phyloP scores from a whole-genome alignment of 768 basidiomycete species.

The Lentinus tigrinus region DNA sequence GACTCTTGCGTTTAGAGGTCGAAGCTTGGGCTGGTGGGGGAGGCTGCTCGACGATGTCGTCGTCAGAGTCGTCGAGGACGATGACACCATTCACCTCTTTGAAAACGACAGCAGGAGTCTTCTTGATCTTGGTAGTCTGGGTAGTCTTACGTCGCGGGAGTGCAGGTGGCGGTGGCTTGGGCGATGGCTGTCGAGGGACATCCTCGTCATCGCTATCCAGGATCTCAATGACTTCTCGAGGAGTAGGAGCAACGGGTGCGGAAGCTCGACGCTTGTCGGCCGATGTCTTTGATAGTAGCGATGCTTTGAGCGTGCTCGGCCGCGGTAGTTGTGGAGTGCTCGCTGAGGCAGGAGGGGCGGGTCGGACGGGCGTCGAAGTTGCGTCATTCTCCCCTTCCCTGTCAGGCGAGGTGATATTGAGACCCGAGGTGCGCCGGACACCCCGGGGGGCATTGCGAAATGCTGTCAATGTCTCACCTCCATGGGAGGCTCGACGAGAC shows the following conservation, averaged over 20 bases:
- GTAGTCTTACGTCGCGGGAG: background rate
- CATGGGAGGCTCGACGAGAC: too few species aligned
- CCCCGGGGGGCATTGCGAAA: too few species aligned
- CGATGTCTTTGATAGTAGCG: too few species aligned
- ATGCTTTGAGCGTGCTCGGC: too few species aligned
- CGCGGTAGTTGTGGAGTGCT: background rate
- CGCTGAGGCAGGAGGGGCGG: background rate
- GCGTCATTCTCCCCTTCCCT: too few species aligned
- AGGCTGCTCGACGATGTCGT: background rate
- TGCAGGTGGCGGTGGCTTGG: background rate
- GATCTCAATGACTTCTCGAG: slow-evolving; percentile 9
- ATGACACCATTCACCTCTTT: slow-evolving; percentile 5
- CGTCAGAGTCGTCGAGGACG: background rate
- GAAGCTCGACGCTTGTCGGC: background rate
- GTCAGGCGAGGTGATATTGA: too few species aligned
- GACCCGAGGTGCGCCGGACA: too few species aligned
- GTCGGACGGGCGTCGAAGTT: too few species aligned
- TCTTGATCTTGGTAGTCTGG: background rate
- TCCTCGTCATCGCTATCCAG: slow-evolving; percentile 6
- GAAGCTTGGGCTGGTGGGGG: background rate
- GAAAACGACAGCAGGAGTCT: background rate
- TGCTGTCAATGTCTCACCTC: too few species aligned
- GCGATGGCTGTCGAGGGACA: background rate
- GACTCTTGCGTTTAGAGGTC: too few species aligned
- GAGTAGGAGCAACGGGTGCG: background rate